Evolutionary conservation across 331 rosid species (phyloP).

Genomic region (Telfairia occidentalis): DNA sequence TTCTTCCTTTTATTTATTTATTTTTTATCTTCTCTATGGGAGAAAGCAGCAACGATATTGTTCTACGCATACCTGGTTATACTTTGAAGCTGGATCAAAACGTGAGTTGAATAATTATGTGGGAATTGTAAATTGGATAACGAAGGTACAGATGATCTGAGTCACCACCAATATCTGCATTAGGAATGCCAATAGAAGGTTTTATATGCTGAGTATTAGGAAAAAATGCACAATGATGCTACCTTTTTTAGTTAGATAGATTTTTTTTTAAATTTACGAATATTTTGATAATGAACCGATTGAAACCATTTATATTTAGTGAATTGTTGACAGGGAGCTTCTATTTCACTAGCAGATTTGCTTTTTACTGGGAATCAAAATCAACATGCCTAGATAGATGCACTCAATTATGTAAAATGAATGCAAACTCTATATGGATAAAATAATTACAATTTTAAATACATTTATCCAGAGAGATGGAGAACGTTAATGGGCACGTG

Average conservation of each 20-base stretch:
- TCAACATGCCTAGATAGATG: not conserved
- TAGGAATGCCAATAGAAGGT: not conserved
- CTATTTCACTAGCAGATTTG: not conserved
- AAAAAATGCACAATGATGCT: not conserved
- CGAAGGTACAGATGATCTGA: not conserved
- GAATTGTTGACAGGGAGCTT: not conserved
- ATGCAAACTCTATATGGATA: not conserved
- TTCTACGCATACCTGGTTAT: not conserved
- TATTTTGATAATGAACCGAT: not conserved
- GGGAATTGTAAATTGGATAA: not conserved
- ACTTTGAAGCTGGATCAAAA: not conserved
- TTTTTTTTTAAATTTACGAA: not conserved
- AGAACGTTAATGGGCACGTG: slow-evolving; percentile 69
- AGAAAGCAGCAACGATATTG: not conserved
- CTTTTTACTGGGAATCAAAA: slow-evolving; percentile 1
- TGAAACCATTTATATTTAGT: not conserved
- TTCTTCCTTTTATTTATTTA: not conserved
- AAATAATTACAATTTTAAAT: slow-evolving; percentile 9
- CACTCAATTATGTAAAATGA: not conserved
- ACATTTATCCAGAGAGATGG: slow-evolving; percentile 55
- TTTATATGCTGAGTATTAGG: not conserved
- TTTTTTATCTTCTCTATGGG: not conserved
- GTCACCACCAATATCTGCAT: not conserved
- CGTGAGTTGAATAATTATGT: not conserved
- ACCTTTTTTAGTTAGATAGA: not conserved